phyloP scores from a whole-genome alignment of 2,329 filamentous ascomycete genomes.

The Ascomycota sp. region DNA sequence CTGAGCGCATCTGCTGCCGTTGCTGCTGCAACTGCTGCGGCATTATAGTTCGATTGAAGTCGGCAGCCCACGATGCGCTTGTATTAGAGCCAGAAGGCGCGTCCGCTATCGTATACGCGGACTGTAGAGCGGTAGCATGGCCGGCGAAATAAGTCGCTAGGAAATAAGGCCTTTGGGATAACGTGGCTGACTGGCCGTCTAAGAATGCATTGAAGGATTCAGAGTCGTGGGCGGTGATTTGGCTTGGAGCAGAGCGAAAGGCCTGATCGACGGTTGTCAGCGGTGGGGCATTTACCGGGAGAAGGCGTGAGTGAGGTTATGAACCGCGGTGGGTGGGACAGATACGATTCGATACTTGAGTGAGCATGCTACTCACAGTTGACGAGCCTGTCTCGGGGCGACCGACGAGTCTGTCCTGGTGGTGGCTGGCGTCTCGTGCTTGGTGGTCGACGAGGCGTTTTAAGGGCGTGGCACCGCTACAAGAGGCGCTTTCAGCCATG shows the following conservation, averaged over 20 bases:
- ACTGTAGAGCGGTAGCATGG: constrained; percentile 11
- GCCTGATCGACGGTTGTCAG: too few relatives aligned
- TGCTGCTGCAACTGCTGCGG: constrained; percentile 5
- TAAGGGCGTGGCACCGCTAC: constrained; percentile 19
- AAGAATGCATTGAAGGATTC: too few relatives aligned
- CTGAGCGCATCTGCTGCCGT: background rate
- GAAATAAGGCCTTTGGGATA: too few relatives aligned
- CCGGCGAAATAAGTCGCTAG: constrained; percentile 8
- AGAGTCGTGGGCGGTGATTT: too few relatives aligned
- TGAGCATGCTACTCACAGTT: constrained; percentile 9
- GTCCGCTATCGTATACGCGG: constrained; percentile 4
- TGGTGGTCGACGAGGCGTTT: constrained; percentile 21
- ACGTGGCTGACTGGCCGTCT: too few relatives aligned
- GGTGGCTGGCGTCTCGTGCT: constrained; percentile 17
- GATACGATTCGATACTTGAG: too few relatives aligned
- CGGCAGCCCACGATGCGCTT: constrained; percentile 14
- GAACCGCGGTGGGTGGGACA: too few relatives aligned
- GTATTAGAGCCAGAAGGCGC: constrained; percentile 6
- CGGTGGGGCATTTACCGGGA: too few relatives aligned
- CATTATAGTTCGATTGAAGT: constrained; percentile 13
- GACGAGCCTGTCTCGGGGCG: constrained; percentile 8
- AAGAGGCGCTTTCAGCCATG: constrained; percentile 19
- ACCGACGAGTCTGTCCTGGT: constrained; percentile 17
- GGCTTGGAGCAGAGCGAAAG: too few relatives aligned
- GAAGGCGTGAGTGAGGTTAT: too few relatives aligned